Evolutionary conservation across 2,329 filamentous ascomycete species (phyloP), one percentile per base, ranked within the genome.

Genomic region (Colletotrichum sp.): DNA sequence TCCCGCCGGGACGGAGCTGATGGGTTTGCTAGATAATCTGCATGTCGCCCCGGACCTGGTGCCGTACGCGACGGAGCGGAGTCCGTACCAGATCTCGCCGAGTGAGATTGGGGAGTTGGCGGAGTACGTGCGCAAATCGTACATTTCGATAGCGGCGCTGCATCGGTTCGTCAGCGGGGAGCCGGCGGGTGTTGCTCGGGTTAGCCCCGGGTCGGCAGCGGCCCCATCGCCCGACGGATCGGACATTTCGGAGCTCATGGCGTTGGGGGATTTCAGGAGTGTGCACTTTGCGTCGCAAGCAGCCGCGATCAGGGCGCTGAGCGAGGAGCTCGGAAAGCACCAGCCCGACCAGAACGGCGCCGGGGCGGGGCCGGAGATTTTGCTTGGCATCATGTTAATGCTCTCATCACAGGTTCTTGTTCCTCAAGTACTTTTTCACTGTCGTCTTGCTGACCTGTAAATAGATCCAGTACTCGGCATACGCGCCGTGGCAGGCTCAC

Each of bases 401-500:
- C 34, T 74, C 18, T 71, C 67, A 15, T 73, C 56, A 10, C 64
- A 75, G 69, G 43, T 56, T 36, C 6, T 0, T 3, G 16, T 18
- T 22, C 1, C 10, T 15, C 27, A 4, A 12, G 0, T 3, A 0
- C 10, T 16, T 27, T 9, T 18, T 16, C 15, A 34, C 16, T n/a
- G 5, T 1, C n/a, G 1, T 3, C 5, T 3, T 36, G 13, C 28
- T 43, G 13, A n/a, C 48, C 4, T 18, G 2, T 1, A 0, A 3
- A 22, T 12, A 75, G 68, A 64, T 72, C 5, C 62, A 72, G 7
- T 71, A 64, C 43, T 67, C 55, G 2, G 73, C 73, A 7, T 67
- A 68, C 27, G 73, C 69, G 2, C 69, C 73, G 1, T 72, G 73
- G 69, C 62, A 72, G 30, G 16, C 30, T 5, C 62, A 75, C 18